phyloP scores from a whole-genome alignment of 2,329 filamentous ascomycete genomes.

The Colletotrichum orbiculare region DNA sequence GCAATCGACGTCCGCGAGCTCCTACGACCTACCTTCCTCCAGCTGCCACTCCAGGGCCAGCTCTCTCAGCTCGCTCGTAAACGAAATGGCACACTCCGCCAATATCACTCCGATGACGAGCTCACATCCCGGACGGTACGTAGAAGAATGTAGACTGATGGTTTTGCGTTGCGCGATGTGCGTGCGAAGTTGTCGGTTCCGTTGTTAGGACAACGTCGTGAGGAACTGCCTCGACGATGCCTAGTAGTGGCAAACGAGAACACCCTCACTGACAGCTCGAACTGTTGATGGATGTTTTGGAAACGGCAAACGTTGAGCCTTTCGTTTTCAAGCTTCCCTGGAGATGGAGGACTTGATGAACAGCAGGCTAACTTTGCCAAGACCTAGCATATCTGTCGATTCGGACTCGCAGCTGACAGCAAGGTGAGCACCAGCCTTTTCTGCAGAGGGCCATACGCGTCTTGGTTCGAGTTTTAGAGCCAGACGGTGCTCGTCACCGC shows the following conservation, averaged over 20 bases:
- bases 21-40: conserved; percentile 38
- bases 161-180: too few species aligned
- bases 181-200: too few species aligned
- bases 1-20: conserved; percentile 39
- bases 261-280: too few species aligned
- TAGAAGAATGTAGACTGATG: background rate
- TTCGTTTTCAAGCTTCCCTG: background rate
- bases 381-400: conserved; percentile 28
- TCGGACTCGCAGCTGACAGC: conserved; percentile 38
- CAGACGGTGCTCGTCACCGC: background rate
- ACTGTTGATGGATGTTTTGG: too few species aligned
- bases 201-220: too few species aligned
- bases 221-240: too few species aligned
- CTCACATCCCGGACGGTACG: conserved; percentile 42
- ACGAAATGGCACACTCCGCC: conserved; percentile 38
- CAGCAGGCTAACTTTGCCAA: background rate
- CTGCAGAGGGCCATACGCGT: too few species aligned
- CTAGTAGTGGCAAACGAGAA: too few species aligned
- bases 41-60: conserved; percentile 44
- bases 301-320: too few species aligned
- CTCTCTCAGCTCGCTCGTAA: conserved; percentile 46
- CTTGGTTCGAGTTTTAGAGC: background rate
- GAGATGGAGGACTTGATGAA: too few species aligned
- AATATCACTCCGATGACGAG: conserved; percentile 40
- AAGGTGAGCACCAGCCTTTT: conserved; percentile 23